Base-by-base conservation (phyloP, 2,329 filamentous ascomycete species). In the Tolypocladium nubicola region DNA sequence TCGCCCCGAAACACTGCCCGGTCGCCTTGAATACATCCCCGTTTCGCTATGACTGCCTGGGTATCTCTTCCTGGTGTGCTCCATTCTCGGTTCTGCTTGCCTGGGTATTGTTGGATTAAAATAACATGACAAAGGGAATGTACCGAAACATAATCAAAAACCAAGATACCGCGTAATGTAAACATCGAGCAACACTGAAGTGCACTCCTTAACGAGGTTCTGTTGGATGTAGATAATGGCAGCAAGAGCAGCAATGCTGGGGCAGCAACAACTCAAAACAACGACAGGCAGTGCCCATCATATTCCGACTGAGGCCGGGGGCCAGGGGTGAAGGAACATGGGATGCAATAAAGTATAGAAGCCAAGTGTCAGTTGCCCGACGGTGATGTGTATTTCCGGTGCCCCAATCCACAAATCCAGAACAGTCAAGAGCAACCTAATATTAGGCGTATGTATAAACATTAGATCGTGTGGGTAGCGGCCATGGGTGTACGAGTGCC, bases 301-400 rank as follows among this genome's bases (percentile, higher is more conserved):
- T n/a, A 7, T 21, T 21, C 47, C 26, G 45, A 37, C 30, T 8
- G 10, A n/a, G 19, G 9, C 10, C 10, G 30, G 9, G 19, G 30
- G 1, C 7, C 1, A 4, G 19, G n/a, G 9, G 30, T 35, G 30
- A 35, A 50, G 21, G 39, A 10, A 5, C 30, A 54, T 26, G 35
- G 16, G 40, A 53, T 41, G 49, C 26, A 55, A 58, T 47, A 45
- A 54, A 57, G 52, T 37, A 21, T 52, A 26, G 21, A 55, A 57
- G 23, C 7, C 7, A 52, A 54, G 14, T 61, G 58, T 62, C 61
- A 49, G 61, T 62, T 50, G 61, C 61, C 61, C 58, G 61, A 61
- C 59, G 50, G 50, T 58, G 49, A 56, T 37, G 54, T 61, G 54
- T 62, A 60, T 56, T 61, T 55, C 58, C 41, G 41, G 54, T 57